phyloP scores from a whole-genome alignment of 257 asterid genomes.

The Petrea volubilis region DNA sequence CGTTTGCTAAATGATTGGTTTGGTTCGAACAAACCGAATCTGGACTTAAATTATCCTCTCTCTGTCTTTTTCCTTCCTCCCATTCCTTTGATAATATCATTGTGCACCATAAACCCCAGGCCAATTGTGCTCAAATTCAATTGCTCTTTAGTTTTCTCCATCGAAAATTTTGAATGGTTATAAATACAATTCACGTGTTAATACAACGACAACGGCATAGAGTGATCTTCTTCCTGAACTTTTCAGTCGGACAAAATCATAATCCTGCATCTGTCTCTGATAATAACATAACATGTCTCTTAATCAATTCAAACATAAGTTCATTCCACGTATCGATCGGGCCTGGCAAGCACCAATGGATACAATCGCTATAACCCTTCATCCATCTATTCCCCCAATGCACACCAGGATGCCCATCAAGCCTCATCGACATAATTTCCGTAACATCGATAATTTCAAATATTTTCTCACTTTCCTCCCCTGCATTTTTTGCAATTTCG shows the following conservation, averaged over 20 bases:
- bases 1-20: no score
- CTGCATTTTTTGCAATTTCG: slow-evolving; percentile 35
- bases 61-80: no score
- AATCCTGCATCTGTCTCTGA: background rate
- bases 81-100: no score
- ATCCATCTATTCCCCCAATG: slow-evolving; percentile 44
- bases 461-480: slow-evolving; percentile 28
- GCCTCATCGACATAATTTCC: slow-evolving; percentile 44
- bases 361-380: slow-evolving; percentile 50
- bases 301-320: slow-evolving; percentile 45
- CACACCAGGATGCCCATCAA: slow-evolving; percentile 54
- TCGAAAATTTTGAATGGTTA: background rate
- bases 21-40: no score
- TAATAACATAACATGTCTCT: background rate
- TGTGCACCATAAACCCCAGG: no score
- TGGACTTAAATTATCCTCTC: no score
- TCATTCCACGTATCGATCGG: slow-evolving; percentile 63
- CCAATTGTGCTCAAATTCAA: no score
- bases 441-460: slow-evolving; percentile 52
- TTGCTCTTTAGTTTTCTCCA: background rate
- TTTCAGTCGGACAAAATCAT: background rate
- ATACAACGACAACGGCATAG: background rate
- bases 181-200: background rate
- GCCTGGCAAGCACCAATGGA: slow-evolving; percentile 66
- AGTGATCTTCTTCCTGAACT: background rate